Conservation (phyloP, 495 filamentous ascomycete species). For the Penicillium bovifimosum region DNA sequence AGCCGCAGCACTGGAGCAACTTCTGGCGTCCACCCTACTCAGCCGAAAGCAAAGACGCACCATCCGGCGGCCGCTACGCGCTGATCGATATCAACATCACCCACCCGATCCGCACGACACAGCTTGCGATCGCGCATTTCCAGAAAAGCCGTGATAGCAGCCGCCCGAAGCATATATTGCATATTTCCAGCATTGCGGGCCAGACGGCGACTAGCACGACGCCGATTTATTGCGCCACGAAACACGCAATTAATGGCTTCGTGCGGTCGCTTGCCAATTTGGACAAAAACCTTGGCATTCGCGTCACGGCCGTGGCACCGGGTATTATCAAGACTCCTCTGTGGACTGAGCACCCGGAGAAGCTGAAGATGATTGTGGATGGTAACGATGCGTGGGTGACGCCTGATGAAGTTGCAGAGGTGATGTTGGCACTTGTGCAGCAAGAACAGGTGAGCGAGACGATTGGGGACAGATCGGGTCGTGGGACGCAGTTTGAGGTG, state of each 20-base stretch:
- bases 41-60: conserved; percentile 44
- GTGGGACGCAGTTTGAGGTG: conserved; percentile 30
- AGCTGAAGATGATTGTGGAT: conserved; percentile 50
- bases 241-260: conserved; percentile 58
- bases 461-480: conserved; percentile 36
- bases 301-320: conserved; percentile 61
- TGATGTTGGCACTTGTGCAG: conserved; percentile 57
- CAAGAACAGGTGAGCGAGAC: conserved; percentile 40
- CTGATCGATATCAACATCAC: conserved; percentile 62
- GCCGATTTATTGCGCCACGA: conserved; percentile 58
- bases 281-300: conserved; percentile 48
- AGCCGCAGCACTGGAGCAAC: conserved; percentile 48
- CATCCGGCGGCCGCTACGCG: conserved; percentile 45
- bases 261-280: conserved; percentile 49
- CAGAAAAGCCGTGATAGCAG: conserved; percentile 27
- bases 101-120: conserved; percentile 62
- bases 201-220: conserved; percentile 44
- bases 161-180: conserved; percentile 48
- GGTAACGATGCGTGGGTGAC: conserved; percentile 54
- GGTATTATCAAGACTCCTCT: conserved; percentile 63
- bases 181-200: conserved; percentile 60
- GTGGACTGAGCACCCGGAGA: conserved; percentile 66
- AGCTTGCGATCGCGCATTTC: conserved; percentile 59
- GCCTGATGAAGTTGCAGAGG: conserved; percentile 58
- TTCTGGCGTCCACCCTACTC: conserved; percentile 59